Evolutionary conservation across 208 protist species (phyloP), one percentile per base, ranked within the genome.

Genomic region (Wallacemonas sp.): DNA sequence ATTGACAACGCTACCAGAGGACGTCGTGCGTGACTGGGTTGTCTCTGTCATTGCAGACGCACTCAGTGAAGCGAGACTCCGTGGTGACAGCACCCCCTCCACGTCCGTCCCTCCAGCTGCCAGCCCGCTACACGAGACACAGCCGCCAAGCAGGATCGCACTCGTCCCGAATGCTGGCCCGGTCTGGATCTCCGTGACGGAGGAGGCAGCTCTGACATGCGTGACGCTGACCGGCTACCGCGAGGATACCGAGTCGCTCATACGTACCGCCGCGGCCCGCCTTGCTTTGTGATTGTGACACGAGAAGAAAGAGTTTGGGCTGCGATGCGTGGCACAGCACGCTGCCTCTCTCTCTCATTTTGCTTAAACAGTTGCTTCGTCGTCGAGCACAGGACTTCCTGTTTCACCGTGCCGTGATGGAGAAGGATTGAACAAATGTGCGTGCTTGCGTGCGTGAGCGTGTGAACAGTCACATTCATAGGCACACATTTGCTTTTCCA

Each of bases 161-260:
- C 51, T 66, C 21, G 66, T 66, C 27, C 70, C 74, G 9, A 83
- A 82, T 28, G 67, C 68, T 42, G 88, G 88, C 5, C 82, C 88
- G 3, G 44, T 91, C 2, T 94, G 88, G 85, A 60, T 84, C 15
- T n/a, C 58, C 1, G 79, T 89, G 21, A 61, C 82, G 2, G 82
- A 90, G 62, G 65, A 46, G 19, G 54, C 63, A 28, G 83, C 91
- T 60, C 82, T 26, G 6, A 68, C 71, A 12, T 88, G 91, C 53
- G 83, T 91, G 47, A 88, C 85, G 9, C 46, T 94, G 22, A 67
- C 79, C 17, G 85, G 85, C 21, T 94, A 84, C 55, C 79, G 88
- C 27, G 75, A 81, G 11, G 60, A 75, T 2, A 64, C 89, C 19
- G 70, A 80, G 31, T 59, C 45, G 27, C 90, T 94, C 82, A 70